phyloP scores from a whole-genome alignment of 371 early-diverging fungal genomes.

The Mucor circinelloides region DNA sequence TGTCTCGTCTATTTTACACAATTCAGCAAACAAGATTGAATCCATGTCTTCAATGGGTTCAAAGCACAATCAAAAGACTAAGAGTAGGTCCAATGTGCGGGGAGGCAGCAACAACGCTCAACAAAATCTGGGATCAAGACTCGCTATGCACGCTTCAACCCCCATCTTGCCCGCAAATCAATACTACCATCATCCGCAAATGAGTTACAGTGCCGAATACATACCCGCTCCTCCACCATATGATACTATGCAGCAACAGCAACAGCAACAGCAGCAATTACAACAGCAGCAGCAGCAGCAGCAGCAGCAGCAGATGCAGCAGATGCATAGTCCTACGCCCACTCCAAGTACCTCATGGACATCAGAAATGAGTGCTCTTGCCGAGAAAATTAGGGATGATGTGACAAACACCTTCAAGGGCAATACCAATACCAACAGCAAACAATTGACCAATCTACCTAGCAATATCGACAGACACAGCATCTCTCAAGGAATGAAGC shows the following conservation, averaged over 20 bases:
- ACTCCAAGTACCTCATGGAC: slow-evolving; percentile 44
- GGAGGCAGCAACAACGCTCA: slow-evolving; percentile 6
- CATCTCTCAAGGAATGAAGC: slow-evolving; percentile 58
- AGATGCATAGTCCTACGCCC: slow-evolving; percentile 19
- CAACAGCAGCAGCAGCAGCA: neutral
- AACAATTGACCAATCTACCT: neutral
- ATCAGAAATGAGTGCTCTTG: slow-evolving; percentile 40
- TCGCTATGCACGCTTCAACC: slow-evolving; percentile 10
- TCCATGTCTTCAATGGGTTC: slow-evolving; percentile 11
- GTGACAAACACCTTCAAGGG: slow-evolving; percentile 18
- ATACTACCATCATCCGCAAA: slow-evolving; percentile 13
- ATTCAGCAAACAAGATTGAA: slow-evolving; percentile 31
- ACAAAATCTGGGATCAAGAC: slow-evolving; percentile 1
- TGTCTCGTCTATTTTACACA: slow-evolving; percentile 37
- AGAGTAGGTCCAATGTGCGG: neutral
- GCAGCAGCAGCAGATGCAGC: neutral
- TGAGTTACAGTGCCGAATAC: slow-evolving; percentile 15
- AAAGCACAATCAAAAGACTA: neutral
- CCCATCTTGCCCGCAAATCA: neutral
- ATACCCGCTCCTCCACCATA: slow-evolving; percentile 28
- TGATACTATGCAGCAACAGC: neutral
- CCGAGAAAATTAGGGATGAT: slow-evolving; percentile 39
- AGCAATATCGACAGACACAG: slow-evolving; percentile 35
- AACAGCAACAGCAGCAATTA: neutral
- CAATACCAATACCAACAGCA: neutral